Conservation (phyloP, 768 basidiomycete species). For the Mycena filopes region DNA sequence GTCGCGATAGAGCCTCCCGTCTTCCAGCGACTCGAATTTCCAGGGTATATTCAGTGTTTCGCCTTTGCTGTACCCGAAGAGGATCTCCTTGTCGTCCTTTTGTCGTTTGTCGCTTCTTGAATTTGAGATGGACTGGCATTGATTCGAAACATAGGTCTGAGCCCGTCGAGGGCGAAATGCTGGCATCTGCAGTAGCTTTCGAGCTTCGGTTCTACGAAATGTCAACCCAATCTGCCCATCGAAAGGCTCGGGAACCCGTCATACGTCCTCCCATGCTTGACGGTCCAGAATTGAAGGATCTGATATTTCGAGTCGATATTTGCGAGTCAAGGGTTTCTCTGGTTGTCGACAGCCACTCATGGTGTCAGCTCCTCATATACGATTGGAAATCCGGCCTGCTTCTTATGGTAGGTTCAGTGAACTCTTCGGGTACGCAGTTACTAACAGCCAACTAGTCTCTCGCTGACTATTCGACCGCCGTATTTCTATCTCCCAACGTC, state of each 20-base stretch:
- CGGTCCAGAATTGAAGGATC: no score
- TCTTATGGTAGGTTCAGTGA: not conserved
- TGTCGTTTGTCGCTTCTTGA: not conserved
- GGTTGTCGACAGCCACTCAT: no score
- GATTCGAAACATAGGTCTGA: no score
- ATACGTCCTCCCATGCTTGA: no score
- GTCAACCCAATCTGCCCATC: not conserved
- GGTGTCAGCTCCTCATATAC: not conserved
- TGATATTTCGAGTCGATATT: not conserved
- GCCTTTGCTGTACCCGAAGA: conserved; percentile 4
- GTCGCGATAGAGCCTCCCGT: not conserved
- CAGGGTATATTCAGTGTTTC: not conserved
- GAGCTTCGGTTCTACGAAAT: conserved; percentile 1
- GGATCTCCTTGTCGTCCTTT: conserved; percentile 2
- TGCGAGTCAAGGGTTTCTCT: not conserved
- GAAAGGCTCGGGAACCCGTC: not conserved
- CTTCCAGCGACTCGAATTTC: conserved; percentile 1
- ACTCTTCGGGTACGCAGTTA: no score
- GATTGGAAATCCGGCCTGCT: conserved; percentile 6
- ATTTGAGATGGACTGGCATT: no score
- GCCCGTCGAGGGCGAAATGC: no score
- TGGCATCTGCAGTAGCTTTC: not conserved
- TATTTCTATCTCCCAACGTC: not conserved
- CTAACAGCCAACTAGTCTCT: not conserved
- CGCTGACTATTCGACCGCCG: not conserved